Evolutionary conservation across 257 asterid species (phyloP).

Genomic region (Solanum corneliomulleri): DNA sequence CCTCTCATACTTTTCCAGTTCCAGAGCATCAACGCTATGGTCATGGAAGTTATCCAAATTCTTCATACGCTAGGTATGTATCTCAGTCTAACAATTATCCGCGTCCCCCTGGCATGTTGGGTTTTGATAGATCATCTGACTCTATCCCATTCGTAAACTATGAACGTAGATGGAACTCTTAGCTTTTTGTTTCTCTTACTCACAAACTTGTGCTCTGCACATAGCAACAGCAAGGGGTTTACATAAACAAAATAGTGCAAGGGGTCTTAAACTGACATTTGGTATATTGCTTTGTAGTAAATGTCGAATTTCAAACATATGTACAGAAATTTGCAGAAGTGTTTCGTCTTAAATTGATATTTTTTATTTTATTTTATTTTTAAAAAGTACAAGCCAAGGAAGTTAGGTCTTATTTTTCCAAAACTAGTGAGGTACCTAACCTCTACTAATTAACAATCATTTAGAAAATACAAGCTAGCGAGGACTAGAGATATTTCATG

Average conservation of each 20-base stretch:
- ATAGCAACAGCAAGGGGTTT: not conserved
- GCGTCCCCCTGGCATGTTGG: slow-evolving; percentile 5
- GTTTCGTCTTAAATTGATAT: not conserved
- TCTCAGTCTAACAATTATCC: not conserved
- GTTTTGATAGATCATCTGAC: not conserved
- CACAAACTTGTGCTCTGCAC: not conserved
- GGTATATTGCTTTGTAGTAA: not conserved
- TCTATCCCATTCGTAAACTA: not conserved
- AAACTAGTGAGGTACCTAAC: no score
- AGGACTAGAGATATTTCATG: no score
- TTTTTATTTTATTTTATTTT: no score
- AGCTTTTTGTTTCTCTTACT: not conserved
- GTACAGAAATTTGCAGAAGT: not conserved
- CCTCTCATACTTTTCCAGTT: not conserved
- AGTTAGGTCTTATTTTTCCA: no score
- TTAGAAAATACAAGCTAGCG: no score
- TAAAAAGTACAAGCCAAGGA: no score
- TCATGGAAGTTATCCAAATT: slow-evolving; percentile 5
- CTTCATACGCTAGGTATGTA: slow-evolving; percentile 8
- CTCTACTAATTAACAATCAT: no score
- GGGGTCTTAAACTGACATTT: not conserved
- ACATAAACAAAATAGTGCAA: not conserved
- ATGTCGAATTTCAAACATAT: not conserved
- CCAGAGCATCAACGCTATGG: not conserved
- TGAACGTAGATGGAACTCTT: not conserved